Evolutionary conservation across 1,284 basidiomycete species (phyloP).

Genomic region (Polyporus tsugae): DNA sequence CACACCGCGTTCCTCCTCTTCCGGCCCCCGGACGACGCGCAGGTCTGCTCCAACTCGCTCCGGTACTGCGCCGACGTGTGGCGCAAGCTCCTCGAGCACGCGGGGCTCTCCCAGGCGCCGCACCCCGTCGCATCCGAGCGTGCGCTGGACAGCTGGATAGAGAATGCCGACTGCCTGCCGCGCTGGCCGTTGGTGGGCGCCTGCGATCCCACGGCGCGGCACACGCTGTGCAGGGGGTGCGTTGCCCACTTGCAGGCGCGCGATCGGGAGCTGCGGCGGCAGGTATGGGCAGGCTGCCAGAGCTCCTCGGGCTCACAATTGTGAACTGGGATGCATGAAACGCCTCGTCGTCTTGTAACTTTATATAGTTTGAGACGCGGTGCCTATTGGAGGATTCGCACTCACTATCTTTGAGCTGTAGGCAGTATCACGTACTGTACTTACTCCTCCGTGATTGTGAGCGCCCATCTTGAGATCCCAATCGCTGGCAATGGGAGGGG

Average conservation of each 20-base stretch:
- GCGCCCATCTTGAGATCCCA: too few relatives aligned
- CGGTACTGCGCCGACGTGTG: constrained; percentile 11
- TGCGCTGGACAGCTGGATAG: constrained; percentile 20
- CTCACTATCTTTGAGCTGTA: too few relatives aligned
- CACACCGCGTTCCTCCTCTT: constrained; percentile 10
- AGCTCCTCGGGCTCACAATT: constrained; percentile 3
- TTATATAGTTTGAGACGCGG: too few relatives aligned
- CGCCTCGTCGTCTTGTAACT: too few relatives aligned
- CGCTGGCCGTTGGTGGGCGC: not conserved
- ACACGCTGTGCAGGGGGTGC: constrained; percentile 13
- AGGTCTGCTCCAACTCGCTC: not conserved
- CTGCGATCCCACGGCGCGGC: not conserved
- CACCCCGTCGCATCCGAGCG: constrained; percentile 14
- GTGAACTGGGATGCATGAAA: constrained; percentile 9
- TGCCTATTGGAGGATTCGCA: too few relatives aligned
- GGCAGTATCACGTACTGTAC: too few relatives aligned
- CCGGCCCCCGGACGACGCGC: not conserved
- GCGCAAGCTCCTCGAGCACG: constrained; percentile 14
- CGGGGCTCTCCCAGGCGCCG: constrained; percentile 4
- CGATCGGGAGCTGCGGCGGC: constrained; percentile 13
- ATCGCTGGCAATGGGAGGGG: too few relatives aligned
- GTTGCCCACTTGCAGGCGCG: constrained; percentile 6
- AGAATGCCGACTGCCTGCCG: constrained; percentile 10
- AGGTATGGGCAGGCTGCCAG: constrained; percentile 13
- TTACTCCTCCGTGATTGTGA: too few relatives aligned